Base-by-base conservation (phyloP, 2,329 filamentous ascomycete genomes). In the Diaporthe australafricana region DNA sequence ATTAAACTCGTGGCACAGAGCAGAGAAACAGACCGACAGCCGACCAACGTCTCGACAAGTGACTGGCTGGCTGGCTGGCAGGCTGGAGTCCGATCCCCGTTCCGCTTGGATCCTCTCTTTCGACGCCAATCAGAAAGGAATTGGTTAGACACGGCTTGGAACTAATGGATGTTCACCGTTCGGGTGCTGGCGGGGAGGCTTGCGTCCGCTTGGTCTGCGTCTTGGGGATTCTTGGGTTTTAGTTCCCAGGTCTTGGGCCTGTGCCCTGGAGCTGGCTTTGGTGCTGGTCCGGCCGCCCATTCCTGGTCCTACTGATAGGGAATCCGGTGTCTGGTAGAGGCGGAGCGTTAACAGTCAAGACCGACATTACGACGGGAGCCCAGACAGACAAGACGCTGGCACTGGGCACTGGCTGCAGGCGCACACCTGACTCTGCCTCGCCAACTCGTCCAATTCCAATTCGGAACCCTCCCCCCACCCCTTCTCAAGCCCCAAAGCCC, bases 151-250 rank as follows among this genome's bases (percentile, higher is more conserved):
- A 63, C 42, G 27, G 60, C 60, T 22, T 48, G 60, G 20, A 14
- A 48, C 25, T 62, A 45, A 45, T 22, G 38, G 45, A 40, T 16
- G 56, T 25, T 62, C 38, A 62, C 38, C 56, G 38, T 45, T 38
- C 56, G 30, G 27, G 56, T 62, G 60, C 60, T 48, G 60, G 42
- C n/a, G 27, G 42, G 42, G 60, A 65, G 60, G 45, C 45, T 50
- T 65, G 45, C 45, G n/a, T 50, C 47, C 50, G 60, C 30, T 65
- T 65, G 60, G 60, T 32, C 12, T 7, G 35, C 32, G 60, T 50
- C 60, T 65, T 65, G 42, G 60, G 60, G 38, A 5, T 35, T 40
- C 38, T 40, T 40, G 38, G 35, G 20, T n/a, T 40, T 63, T 48
- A 25, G 38, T 20, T 16, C n/a, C 27, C 22, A 6, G 56, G 40